Base-by-base conservation (phyloP, 2,329 filamentous ascomycete genomes). In the Penicillium italicum region DNA sequence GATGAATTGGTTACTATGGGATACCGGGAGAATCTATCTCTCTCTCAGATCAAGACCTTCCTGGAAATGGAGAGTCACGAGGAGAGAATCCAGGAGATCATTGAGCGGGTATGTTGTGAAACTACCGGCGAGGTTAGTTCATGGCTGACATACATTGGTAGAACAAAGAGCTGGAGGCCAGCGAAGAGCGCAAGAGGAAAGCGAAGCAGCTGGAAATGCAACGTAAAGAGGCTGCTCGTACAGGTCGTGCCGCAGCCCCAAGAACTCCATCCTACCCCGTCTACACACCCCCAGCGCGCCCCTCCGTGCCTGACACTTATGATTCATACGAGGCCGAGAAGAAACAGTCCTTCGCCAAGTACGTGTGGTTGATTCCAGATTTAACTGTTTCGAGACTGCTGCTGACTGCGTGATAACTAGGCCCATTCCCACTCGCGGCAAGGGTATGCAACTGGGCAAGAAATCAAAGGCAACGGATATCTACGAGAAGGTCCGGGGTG, bases 51-150 rank as follows among this genome's bases (percentile, higher is more conserved):
- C 80, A 97, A 95, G 83, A 97, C 94, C 2, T 99, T 99, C 81
- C 77, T 99, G 65, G 95, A 97, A 72, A 99, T 99, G 94, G 94
- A 99, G 76, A 94, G 89, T 76, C 94, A 99, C 70, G 95, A 99
- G 77, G 94, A 99, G 82, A 87, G 94, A 72, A 97, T 99, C 66
- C 94, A 99, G 76, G 94, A 97, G 72, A 99, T 97, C 61, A 97
- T 97, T 71, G 91, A 91, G 60, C 83, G 91, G 73, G 89, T 93
- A 85, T 60, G 48, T 60, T 45, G 54, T 38, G 41, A 37, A 53
- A 68, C 75, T 38, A 74, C 44, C 28, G 33, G 20, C 33, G 42
- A n/a, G 49, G 36, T 37, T 48, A 24, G 24, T 24, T 24, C 26
- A 26, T 52, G 49, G 56, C 66, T 74, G 50, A 75, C 59, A 47